Evolutionary conservation across 2,329 filamentous ascomycete genomes (phyloP), one percentile per base, ranked within the genome.

Genomic region (Ophiobolus disseminans): DNA sequence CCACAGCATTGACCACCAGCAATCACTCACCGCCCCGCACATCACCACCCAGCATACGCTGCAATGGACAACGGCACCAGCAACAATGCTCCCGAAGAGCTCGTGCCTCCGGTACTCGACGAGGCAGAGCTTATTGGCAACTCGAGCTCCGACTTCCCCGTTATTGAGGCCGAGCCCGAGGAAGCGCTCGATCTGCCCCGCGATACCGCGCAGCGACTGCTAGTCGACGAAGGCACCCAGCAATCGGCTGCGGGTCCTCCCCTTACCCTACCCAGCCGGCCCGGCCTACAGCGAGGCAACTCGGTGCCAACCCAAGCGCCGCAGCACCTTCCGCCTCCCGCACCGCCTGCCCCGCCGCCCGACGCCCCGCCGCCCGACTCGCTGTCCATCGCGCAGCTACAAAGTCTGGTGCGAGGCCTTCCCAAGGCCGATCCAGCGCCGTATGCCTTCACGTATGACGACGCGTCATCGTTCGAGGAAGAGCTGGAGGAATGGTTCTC

Each of bases 401-500:
- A 75, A 57, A 69, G 66, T 28, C 70, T 81, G 11, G 74, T 78
- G 26, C 70, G 64, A 45, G 72, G 74, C 5, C 71, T 80, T 47
- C 78, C 78, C 10, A 73, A 66, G 31, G 67, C 67, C 14, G 74
- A 77, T 50, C 65, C 72, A 55, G 57, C 72, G 13, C 70, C 78
- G 38, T 99, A 99, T 78, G 91, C 94, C 52, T 99, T 96, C 70
- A 84, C 71, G 22, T 81, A 81, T 55, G 69, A 74, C 37, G 79
- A 81, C 64, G 74, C 78, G 6, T 76, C 78, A 14, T 75, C 72
- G 0, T 87, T 96, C 62, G 85, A 89, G 14, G 90, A 94, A 56
- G 94, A 99, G 77, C 81, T 99, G 38, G 91, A 97, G 69, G 94
- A 99, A 76, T 99, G 94, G 94, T 99, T 99, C 74, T 86, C 88